A percentile compares a stretch with the other conserved stretches of the same genome.
Evolutionary conservation across 345 rosid genomes (phyloP).

Genomic region (Lepidium sativum): DNA sequence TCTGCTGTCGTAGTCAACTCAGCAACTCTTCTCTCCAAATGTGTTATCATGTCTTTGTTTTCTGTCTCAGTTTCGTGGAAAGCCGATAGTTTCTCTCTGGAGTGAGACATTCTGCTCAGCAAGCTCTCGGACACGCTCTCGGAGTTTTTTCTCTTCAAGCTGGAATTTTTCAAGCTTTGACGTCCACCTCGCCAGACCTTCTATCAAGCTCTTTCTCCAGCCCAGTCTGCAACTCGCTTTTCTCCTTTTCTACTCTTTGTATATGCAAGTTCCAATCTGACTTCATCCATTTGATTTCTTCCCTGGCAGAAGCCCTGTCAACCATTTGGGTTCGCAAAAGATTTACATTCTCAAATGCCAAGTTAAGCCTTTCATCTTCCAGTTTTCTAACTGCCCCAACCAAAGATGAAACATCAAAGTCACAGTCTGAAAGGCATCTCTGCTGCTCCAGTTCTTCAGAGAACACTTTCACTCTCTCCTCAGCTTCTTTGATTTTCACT

Average conservation of each 20-base stretch:
- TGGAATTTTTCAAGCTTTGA: constrained; percentile 73
- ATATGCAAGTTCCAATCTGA: constrained; percentile 47
- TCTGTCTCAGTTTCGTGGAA: constrained; percentile 64
- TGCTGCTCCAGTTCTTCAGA: constrained; percentile 68
- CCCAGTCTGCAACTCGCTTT: constrained; percentile 61
- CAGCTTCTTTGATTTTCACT: constrained; percentile 61
- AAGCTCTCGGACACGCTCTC: constrained; percentile 89
- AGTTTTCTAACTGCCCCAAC: constrained; percentile 50
- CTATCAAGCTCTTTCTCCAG: constrained; percentile 95
- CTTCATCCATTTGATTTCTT: constrained; percentile 47
- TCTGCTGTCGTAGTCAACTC: constrained; percentile 50
- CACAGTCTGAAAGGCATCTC: constrained; percentile 39
- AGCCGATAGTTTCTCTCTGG: constrained; percentile 69
- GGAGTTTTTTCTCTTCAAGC: constrained; percentile 81
- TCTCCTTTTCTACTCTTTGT: constrained; percentile 67
- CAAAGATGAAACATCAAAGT: constrained; percentile 53
- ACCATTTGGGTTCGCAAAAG: constrained; percentile 54
- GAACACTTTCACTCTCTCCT: constrained; percentile 54
- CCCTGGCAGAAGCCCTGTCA: constrained; percentile 59
- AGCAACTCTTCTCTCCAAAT: constrained; percentile 51
- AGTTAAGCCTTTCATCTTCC: constrained; percentile 55
- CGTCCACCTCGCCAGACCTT: constrained; percentile 89
- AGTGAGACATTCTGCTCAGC: constrained; percentile 95
- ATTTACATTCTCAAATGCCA: constrained; percentile 65
- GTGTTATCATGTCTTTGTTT: constrained; percentile 42